Conservation (phyloP, 2,329 filamentous ascomycete genomes). For the Colletotrichum sp. region DNA sequence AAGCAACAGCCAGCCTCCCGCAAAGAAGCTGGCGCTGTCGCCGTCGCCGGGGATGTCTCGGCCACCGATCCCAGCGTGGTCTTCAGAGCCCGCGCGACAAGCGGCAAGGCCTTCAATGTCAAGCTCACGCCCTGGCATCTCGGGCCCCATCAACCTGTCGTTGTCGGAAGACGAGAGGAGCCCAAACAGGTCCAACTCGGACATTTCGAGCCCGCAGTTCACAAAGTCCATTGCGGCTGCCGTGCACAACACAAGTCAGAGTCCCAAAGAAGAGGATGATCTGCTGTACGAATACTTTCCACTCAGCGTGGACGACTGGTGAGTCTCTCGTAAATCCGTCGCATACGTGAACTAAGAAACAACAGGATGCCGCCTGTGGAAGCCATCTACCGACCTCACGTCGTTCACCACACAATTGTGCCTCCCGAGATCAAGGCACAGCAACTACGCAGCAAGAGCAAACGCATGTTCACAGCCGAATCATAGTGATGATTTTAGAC, state of each 20-base stretch:
- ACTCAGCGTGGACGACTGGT: conserved; percentile 87
- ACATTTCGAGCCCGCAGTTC: conserved; percentile 57
- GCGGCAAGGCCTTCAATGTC: not conserved
- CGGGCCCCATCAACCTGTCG: conserved; percentile 55
- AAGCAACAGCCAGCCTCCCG: conserved; percentile 48
- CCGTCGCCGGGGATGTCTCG: conserved; percentile 57
- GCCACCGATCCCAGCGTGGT: conserved; percentile 60
- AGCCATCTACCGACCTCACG: conserved; percentile 88
- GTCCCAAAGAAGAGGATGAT: conserved; percentile 79
- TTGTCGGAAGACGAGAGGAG: conserved; percentile 67
- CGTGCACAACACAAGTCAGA: conserved; percentile 52
- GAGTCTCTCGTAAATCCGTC: conserved; percentile 24
- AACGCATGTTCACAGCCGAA: conserved; percentile 75
- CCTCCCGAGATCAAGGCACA: conserved; percentile 74
- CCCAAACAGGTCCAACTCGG: conserved; percentile 55
- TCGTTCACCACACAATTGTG: conserved; percentile 85
- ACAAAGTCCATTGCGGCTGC: conserved; percentile 39
- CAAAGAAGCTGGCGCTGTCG: conserved; percentile 59
- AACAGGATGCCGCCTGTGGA: conserved; percentile 83
- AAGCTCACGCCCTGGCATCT: conserved; percentile 26
- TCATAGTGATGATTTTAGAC: conserved; percentile 27
- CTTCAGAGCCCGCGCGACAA: conserved; percentile 34
- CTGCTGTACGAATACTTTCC: conserved; percentile 95
- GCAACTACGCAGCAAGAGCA: conserved; percentile 68
- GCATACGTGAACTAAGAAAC: not conserved